Evolutionary conservation across 371 early-diverging fungal genomes (phyloP), one percentile per base, ranked within the genome.

Genomic region (Mortierella sp.): DNA sequence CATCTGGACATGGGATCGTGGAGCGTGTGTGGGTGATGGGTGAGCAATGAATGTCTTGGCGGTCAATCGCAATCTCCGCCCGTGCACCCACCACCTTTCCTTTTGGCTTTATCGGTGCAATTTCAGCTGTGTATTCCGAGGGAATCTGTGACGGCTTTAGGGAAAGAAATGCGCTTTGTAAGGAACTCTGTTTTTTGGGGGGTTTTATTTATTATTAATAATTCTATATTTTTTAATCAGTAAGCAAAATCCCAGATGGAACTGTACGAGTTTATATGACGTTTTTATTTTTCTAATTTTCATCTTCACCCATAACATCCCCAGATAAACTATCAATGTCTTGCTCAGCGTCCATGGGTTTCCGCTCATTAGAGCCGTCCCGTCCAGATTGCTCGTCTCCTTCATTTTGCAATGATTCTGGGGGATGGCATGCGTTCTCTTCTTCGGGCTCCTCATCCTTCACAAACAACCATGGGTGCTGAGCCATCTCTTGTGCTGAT

Each of bases 401-500:
- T n/a, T 66, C 49, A 43, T 30, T n/a, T 2, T 40, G n/a, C 4
- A 2, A 32, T 10, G 22, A 26, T 45, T 35, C 57, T 24, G 54
- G 5, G 9, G 64, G 14, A 40, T 60, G 37, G 30, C 11, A 6
- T 60, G 26, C n/a, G 24, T 20, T 47, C 32, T 49, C 70, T 12
- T 62, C 45, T 12, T 62, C 64, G 37, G 51, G 51, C 39, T 62
- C 61, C 47, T 72, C 68, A 51, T 78, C 78, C 59, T 66, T 69
- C 47, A 70, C 70, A 58, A 69, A 58, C 43, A 78, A 26, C 78
- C 78, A 78, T n/a, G 73, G 64, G 55, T 78, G 78, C 39, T 78
- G 66, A 3, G 59, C 62, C 70, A 78, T 73, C 16, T 78, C 78
- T 6, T 66, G 73, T 12, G 78, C 78, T 18, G 66, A 49, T 24